These are phyloP conservation scores for Diversispora epigaea DNA, from an alignment of 192 early-diverging fungal species.

Conservation along the genomic window DNA sequence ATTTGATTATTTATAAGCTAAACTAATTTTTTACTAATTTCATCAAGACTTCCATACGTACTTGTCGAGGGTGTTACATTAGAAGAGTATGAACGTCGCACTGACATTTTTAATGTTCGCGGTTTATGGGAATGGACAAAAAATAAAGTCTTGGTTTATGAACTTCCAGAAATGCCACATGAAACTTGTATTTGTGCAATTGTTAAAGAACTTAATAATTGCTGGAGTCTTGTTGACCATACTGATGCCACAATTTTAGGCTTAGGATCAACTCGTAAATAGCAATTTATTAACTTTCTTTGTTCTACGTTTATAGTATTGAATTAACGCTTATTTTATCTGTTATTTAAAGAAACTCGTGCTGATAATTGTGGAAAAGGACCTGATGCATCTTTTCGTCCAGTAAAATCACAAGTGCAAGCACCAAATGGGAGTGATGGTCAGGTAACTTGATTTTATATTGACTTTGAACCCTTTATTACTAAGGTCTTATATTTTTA, in stretches of 20 bases:
- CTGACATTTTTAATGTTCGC: background rate
- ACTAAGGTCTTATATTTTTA: background rate
- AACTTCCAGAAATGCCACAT: no score
- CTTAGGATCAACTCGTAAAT: background rate
- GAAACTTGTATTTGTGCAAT: background rate
- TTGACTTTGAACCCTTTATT: constrained; percentile 10
- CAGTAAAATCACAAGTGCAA: background rate
- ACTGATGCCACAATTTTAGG: background rate
- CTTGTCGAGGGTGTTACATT: constrained; percentile 3
- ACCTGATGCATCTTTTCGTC: constrained; percentile 5
- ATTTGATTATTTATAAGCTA: background rate
- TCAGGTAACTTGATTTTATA: background rate
- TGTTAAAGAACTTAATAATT: background rate
- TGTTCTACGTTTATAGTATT: background rate
- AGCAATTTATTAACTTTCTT: background rate
- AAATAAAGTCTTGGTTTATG: no score
- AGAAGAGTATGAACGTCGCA: constrained; percentile 11
- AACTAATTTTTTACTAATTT: constrained; percentile 5
- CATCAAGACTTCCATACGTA: constrained; percentile 19
- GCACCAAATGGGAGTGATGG: background rate
- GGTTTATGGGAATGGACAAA: no score
- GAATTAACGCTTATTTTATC: constrained; percentile 12
- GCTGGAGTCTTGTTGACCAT: background rate
- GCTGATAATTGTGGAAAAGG: background rate
- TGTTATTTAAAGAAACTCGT: constrained; percentile 15